A percentile compares a stretch with the other conserved stretches of the same genome.
phyloP scores from a whole-genome alignment of 2,329 filamentous ascomycete species.

The Ophiostoma quercus region DNA sequence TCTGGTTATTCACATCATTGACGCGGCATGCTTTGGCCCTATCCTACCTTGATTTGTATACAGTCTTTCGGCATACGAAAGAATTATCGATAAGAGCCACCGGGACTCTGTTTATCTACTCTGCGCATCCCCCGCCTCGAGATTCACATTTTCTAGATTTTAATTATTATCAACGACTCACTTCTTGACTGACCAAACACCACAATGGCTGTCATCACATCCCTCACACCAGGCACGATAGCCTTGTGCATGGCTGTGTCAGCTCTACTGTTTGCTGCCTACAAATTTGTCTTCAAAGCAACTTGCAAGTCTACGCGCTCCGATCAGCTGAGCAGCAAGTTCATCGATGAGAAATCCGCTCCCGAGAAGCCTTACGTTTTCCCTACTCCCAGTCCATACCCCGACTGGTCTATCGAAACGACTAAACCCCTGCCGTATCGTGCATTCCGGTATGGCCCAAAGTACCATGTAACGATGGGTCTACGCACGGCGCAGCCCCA shows the following conservation, averaged over 20 bases:
- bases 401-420: constrained; percentile 12
- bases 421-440: constrained; percentile 12
- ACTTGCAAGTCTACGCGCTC: background rate
- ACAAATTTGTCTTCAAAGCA: background rate
- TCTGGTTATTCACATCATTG: background rate
- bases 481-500: constrained; percentile 5
- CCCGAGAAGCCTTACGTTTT: constrained; percentile 5
- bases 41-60: background rate
- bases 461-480: constrained; percentile 13
- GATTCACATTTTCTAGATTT: background rate
- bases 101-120: background rate
- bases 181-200: background rate
- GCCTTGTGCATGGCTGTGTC: background rate
- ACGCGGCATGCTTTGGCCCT: background rate
- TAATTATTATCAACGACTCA: background rate
- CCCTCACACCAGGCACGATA: background rate
- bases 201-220: constrained; percentile 5
- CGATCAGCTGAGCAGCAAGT: too few relatives aligned
- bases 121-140: background rate
- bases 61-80: background rate
- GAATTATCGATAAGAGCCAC: background rate
- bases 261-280: background rate
- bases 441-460: constrained; percentile 12
- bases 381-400: background rate
- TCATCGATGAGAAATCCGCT: background rate